Evolutionary conservation across 306 rosid species (phyloP).

Genomic region (Elaeagnus macrophylla): DNA sequence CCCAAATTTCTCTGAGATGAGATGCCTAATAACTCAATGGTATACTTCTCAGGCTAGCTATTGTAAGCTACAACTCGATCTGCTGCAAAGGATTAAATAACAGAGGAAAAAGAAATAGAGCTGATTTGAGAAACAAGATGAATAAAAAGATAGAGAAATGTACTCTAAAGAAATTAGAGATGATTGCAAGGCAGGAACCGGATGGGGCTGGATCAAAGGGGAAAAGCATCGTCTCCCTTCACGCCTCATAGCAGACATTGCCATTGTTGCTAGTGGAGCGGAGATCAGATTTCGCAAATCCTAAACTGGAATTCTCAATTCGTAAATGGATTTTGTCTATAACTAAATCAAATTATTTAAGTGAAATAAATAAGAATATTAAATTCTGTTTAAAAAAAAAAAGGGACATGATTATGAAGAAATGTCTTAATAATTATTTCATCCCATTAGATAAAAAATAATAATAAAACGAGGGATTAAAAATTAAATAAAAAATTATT

Average conservation of each 20-base stretch:
- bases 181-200: conserved; percentile 39
- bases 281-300: conserved; percentile 29
- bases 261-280: conserved; percentile 47
- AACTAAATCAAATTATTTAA: no score
- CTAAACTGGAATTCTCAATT: conserved; percentile 33
- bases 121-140: background rate
- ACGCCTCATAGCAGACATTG: conserved; percentile 86
- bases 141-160: background rate
- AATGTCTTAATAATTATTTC: no score
- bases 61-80: conserved; percentile 3
- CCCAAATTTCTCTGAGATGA: no score
- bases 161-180: conserved; percentile 37
- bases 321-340: no score
- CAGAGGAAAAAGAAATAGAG: background rate
- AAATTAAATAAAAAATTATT: no score
- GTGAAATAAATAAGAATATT: no score
- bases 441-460: no score
- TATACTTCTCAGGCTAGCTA: background rate
- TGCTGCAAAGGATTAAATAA: conserved; percentile 6
- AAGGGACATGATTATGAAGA: no score
- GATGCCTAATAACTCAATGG: background rate
- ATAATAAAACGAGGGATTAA: no score
- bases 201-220: conserved; percentile 48
- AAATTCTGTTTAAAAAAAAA: no score
- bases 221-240: conserved; percentile 79